Evolutionary conservation across 345 rosid genomes (phyloP), one percentile per base, ranked within the genome.

Genomic region (Euphorbia pulcherrima): DNA sequence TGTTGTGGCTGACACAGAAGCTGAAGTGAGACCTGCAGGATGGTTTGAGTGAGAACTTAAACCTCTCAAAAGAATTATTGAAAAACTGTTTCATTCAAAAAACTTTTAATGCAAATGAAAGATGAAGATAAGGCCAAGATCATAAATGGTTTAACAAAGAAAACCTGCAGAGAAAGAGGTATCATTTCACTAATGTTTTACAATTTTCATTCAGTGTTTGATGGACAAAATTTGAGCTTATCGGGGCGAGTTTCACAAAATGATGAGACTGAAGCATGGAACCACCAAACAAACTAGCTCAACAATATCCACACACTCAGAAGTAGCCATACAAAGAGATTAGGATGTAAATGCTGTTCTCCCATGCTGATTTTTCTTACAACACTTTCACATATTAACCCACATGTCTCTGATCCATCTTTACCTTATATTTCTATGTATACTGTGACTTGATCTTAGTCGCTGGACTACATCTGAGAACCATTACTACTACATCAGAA

Each of bases 11-110:
- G 83, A 41, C 40, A 83, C 72, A 59, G 92, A 79, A 79, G 87
- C 67, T 54, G 93, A 79, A 62, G 83, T 52, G 48, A 67, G 59
- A 76, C 88, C 98, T 93, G 77, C 71, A 67, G 21, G 23, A 41
- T 50, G 28, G 46, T 24, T 18, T 41, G 14, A 20, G n/a, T 30
- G 60, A 62, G 53, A 57, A 41, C 46, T 54, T 39, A 53, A 52
- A 62, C 5, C 58, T 17, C 29, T 21, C 6, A 39, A n/a, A 39
- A 61, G 40, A 60, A 3, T 20, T 35, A 60, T 35, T 60, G 0
- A 6, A 64, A 44, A 64, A 44, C 16, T 24, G 12, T 17, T 26
- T 3, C 20, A 20, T 27, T 7, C 29, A 28, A 18, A 62, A 11
- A 41, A n/a, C 68, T 51, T 35, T 8, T 23, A 13, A 23, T 53